A percentile compares a stretch with the other conserved stretches of the same genome.
Conservation (phyloP, 257 asterid genomes). For the Verbena officinalis region DNA sequence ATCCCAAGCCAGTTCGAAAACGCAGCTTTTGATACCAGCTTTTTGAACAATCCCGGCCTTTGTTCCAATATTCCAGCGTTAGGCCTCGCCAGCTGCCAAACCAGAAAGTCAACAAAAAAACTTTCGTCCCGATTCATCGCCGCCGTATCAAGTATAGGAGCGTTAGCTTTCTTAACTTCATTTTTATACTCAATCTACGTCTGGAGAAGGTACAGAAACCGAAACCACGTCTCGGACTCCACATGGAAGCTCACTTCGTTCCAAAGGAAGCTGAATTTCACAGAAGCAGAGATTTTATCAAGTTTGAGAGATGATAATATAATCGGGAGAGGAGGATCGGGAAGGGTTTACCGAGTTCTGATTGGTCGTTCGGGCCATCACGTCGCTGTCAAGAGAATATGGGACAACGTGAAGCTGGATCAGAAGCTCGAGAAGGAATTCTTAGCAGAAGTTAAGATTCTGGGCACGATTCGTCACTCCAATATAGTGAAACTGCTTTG, state of each 20-base stretch:
- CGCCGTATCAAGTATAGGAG: conserved; percentile 61
- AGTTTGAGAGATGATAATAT: conserved; percentile 53
- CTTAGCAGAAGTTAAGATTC: conserved; percentile 65
- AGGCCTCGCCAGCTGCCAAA: conserved; percentile 49
- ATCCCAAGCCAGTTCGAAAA: conserved; percentile 63
- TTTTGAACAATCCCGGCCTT: conserved; percentile 63
- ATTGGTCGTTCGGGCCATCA: conserved; percentile 40
- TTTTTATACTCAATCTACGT: conserved; percentile 45
- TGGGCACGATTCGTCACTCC: conserved; percentile 69
- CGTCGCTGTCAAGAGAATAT: conserved; percentile 82
- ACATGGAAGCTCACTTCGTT: conserved; percentile 82
- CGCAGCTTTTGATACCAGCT: conserved; percentile 57
- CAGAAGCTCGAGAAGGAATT: conserved; percentile 65
- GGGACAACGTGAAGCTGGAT: conserved; percentile 48
- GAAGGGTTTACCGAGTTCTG: conserved; percentile 74
- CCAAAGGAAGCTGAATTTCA: conserved; percentile 62
- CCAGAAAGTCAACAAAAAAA: conserved; percentile 30
- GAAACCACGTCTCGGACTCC: conserved; percentile 37
- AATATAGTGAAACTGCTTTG: conserved; percentile 83
- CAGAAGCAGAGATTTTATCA: conserved; percentile 57
- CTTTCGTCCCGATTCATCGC: conserved; percentile 53
- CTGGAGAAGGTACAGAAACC: conserved; percentile 46
- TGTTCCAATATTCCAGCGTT: conserved; percentile 53
- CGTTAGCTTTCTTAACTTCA: conserved; percentile 42
- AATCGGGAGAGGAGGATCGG: conserved; percentile 91